These are phyloP conservation scores for Fraxinus sp. DNA, from an alignment of 305 asterid genomes.

Conservation along the genomic window DNA sequence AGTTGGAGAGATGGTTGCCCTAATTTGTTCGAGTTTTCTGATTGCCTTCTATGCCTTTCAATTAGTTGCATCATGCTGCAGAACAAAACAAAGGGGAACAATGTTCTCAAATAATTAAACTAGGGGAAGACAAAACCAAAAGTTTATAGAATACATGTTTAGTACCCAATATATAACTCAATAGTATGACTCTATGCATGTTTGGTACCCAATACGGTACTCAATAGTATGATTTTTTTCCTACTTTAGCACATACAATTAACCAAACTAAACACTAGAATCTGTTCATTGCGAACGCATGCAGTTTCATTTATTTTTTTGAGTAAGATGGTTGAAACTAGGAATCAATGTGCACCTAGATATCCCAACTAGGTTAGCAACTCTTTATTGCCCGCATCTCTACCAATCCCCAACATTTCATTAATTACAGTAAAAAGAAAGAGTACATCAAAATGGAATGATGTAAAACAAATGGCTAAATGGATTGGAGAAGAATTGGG, in stretches of 20 bases:
- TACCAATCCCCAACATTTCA: neutral
- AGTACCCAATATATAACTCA: neutral
- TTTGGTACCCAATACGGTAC: neutral
- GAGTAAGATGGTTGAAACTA: neutral
- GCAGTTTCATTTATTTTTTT: neutral
- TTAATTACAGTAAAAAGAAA: no score
- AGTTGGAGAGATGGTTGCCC: slow-evolving; percentile 27
- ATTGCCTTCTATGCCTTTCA: slow-evolving; percentile 45
- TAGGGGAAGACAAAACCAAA: neutral
- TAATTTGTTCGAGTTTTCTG: slow-evolving; percentile 34
- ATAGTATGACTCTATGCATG: neutral
- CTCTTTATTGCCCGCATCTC: neutral
- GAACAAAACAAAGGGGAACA: neutral
- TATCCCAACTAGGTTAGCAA: neutral
- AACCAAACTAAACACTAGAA: neutral
- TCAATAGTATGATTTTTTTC: neutral
- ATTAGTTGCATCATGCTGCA: slow-evolving; percentile 70
- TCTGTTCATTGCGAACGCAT: neutral
- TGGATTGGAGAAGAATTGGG: neutral
- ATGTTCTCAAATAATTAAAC: neutral
- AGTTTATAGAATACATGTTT: neutral
- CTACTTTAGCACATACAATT: neutral
- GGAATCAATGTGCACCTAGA: neutral
- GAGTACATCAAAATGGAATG: neutral
- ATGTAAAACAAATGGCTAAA: neutral